Conservation (phyloP, 768 basidiomycete species). For the Lactarius evosmus region DNA sequence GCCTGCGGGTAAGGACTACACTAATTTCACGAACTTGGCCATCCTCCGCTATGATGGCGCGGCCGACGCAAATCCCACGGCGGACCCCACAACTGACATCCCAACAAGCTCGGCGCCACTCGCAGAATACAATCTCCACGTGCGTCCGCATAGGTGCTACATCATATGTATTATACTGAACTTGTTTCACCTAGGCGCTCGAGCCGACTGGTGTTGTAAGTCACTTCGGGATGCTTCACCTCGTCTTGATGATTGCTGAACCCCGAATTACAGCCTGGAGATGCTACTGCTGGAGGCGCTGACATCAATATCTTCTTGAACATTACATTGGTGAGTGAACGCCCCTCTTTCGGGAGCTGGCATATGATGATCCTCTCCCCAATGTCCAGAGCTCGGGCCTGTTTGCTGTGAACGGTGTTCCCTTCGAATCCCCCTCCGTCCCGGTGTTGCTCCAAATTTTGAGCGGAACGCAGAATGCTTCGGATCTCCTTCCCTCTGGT, state of each 20-base stretch:
- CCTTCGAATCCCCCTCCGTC: conserved; percentile 42
- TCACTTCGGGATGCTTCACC: background rate
- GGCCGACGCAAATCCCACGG: conserved; percentile 18
- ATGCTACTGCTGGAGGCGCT: conserved; percentile 19
- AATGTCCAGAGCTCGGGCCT: background rate
- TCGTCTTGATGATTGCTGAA: background rate
- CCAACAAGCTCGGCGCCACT: conserved; percentile 14
- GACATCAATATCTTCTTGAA: conserved; percentile 29
- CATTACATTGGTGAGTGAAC: conserved; percentile 28
- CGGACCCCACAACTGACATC: conserved; percentile 9
- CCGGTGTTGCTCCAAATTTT: conserved; percentile 60
- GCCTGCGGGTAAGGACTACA: background rate
- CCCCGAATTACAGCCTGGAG: conserved; percentile 18
- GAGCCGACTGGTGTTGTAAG: conserved; percentile 11
- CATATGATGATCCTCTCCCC: background rate
- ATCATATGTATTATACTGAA: background rate
- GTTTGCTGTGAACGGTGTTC: conserved; percentile 35
- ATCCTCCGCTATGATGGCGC: conserved; percentile 30
- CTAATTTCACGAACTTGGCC: conserved; percentile 23
- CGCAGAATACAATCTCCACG: conserved; percentile 18
- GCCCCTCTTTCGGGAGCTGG: background rate
- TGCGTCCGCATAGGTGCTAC: background rate
- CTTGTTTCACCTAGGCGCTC: conserved; percentile 11
- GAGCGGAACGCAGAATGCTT: conserved; percentile 47
- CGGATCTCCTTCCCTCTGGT: conserved; percentile 49